Base-by-base conservation (phyloP, 768 basidiomycete genomes). In the Kwoniella shandongensis region DNA sequence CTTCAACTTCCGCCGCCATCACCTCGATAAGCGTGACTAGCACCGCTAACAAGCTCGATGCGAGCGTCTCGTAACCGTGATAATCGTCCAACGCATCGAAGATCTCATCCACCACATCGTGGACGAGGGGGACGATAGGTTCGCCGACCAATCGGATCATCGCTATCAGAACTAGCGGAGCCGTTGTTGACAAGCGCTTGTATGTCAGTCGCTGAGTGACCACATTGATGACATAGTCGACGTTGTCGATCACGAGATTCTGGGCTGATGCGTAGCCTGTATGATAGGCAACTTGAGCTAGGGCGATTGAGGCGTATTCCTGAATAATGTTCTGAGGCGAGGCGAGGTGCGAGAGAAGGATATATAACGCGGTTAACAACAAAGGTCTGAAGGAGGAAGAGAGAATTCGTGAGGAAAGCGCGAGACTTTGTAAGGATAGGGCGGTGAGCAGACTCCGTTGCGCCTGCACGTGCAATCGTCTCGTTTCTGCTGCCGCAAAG, bases 11-110 rank as follows among this genome's bases (percentile, higher is more conserved):
- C 10, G 59, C 66, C 60, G 85, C 84, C 64, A 96, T 84, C 30
- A 86, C 88, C 50, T 84, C 84, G 52, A 96, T 82, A 11, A 99
- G 86, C 61, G 94, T 89, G 39, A 82, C 83, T 42, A 99, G 77
- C 7, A 96, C 93, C 44, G 89, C 89, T 23, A 97, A 80, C 2
- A 99, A 80, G 0, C 90, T 88, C 61, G 91, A 88, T 1, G 93
- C 89, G 20, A 98, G 78, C 25, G 86, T 73, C 20, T 85, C 84
- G 76, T 99, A 97, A 13, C 92, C 94, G 74, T 98, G 94, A 72
- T 84, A 98, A 62, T 96, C 91, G 68, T 98, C 96, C 18, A 98
- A 80, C 26, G 92, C 85, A 76, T 97, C 94, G 65, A 98, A 98
- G 59, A 94, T 93, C 75, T 96, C 93, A 75, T 96, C 94, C 10